Base-by-base conservation (phyloP, 352 stramenopile species). In the Globisporangium mamillatum region DNA sequence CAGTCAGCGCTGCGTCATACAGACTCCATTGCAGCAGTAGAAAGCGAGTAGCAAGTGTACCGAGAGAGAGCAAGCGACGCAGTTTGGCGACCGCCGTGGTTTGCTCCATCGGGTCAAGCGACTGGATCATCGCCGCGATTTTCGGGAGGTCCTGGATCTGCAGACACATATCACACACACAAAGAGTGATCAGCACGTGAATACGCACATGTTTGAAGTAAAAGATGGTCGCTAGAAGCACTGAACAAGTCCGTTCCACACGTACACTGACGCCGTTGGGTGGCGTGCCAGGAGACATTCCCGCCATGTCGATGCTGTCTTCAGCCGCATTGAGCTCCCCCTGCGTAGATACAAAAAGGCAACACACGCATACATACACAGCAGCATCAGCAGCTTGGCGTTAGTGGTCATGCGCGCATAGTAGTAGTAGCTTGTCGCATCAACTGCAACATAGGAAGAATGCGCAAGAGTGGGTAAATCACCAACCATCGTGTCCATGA, bases 21-120 rank as follows among this genome's bases (percentile, higher is more conserved):
- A 36, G 32, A 10, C 3, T 4, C 32, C 32, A 36, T 36, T 36
- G 32, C 9, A 29, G 4, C 50, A 66, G 36, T 44, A 52, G 24
- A 14, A 22, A 32, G 27, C 27, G 2, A 7, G 27, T 3, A 32
- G 27, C 1, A 1, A 7, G 74, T 56, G 20, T 71, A 97, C 91
- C 90, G 44, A 99, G 98, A 24, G 95, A 99, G 0, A 99, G 81
- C n/a, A 99, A 79, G 14, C 97, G 94, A 60, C 97, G 93, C 69
- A 99, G 98, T 64, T 98, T 92, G 6, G 94, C 98, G 36, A 98
- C 98, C 41, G 94, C 97, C 60, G 97, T 93, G 8, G 97, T 95
- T 73, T 99, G 95, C 52, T 97, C 78, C 20, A 84, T 77, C 3
- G 88, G 80, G 78, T 99, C 96, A 48, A 96, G 77, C 24, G 92